phyloP scores from a whole-genome alignment of 768 basidiomycete genomes.

The Kwoniella europaea region DNA sequence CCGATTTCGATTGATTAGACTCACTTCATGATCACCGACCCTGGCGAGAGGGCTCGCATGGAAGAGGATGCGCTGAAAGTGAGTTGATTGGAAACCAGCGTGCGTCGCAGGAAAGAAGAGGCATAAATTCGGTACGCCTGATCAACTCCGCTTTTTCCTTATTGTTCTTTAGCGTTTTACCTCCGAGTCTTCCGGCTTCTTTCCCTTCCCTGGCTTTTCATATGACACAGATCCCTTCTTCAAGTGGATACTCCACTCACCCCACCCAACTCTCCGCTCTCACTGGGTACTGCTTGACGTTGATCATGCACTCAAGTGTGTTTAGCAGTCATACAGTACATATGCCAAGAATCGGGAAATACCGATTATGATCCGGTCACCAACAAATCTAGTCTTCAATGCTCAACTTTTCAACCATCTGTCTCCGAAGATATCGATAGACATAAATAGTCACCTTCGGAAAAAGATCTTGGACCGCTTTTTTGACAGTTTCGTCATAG shows the following conservation, averaged over 20 bases:
- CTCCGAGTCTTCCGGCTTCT: background rate
- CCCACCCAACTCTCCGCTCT: background rate
- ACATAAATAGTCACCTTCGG: background rate
- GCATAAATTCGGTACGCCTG: background rate
- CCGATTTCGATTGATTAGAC: too few relatives aligned
- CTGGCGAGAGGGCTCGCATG: too few relatives aligned
- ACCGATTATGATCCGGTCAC: slow-evolving; percentile 1
- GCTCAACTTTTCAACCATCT: background rate
- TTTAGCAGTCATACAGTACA: background rate
- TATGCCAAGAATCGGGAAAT: slow-evolving; percentile 4
- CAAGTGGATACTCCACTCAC: background rate
- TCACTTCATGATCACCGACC: too few relatives aligned
- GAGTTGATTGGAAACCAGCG: too few relatives aligned
- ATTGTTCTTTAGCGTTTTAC: background rate
- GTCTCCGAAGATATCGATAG: background rate
- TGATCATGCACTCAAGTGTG: background rate
- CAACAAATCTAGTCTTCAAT: background rate
- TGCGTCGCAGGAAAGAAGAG: background rate
- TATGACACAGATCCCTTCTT: background rate
- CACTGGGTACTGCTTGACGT: background rate
- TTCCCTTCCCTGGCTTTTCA: background rate
- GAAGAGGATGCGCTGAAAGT: too few relatives aligned
- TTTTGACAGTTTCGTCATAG: background rate
- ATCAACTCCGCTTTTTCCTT: background rate
- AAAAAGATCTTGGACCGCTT: background rate